Conservation (phyloP, 768 basidiomycete species). For the Steccherinum ochraceum region DNA sequence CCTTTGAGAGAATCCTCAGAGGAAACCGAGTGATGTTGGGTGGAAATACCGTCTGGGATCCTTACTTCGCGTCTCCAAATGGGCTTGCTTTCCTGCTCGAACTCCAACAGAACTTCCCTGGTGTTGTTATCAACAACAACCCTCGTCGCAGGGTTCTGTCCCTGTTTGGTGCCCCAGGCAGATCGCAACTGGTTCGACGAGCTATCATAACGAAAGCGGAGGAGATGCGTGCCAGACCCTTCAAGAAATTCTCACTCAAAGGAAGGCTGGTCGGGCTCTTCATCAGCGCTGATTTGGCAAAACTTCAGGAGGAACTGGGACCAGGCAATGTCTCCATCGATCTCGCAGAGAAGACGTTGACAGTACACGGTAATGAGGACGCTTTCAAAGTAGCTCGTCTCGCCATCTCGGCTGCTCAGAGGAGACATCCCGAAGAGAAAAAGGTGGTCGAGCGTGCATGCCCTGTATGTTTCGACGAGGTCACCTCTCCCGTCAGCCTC, state of each 20-base stretch:
- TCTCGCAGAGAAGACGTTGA: constrained; percentile 32
- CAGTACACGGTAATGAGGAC: constrained; percentile 49
- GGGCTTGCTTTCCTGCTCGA: constrained; percentile 41
- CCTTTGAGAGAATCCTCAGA: constrained; percentile 54
- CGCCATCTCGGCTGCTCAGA: constrained; percentile 26
- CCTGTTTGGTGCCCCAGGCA: constrained; percentile 43
- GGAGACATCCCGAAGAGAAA: constrained; percentile 20
- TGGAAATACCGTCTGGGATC: constrained; percentile 57
- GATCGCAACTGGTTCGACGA: constrained; percentile 34
- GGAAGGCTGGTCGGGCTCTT: constrained; percentile 41
- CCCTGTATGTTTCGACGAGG: constrained; percentile 65
- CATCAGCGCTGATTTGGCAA: constrained; percentile 37
- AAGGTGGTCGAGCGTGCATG: constrained; percentile 30
- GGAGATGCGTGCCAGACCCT: constrained; percentile 35
- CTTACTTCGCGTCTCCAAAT: constrained; percentile 41
- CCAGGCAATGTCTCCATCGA: constrained; percentile 52
- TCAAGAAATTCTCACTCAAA: constrained; percentile 40
- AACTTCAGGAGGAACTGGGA: constrained; percentile 46
- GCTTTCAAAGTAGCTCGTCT: constrained; percentile 38
- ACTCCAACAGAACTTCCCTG: constrained; percentile 32
- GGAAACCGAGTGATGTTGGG: constrained; percentile 53
- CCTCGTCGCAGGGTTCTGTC: constrained; percentile 36
- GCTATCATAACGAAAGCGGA: constrained; percentile 42
- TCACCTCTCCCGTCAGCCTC: constrained; percentile 44
- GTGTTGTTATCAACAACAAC: constrained; percentile 40